Evolutionary conservation across 2,329 filamentous ascomycete species (phyloP).

Genomic region (Hymenoscyphus albidus): DNA sequence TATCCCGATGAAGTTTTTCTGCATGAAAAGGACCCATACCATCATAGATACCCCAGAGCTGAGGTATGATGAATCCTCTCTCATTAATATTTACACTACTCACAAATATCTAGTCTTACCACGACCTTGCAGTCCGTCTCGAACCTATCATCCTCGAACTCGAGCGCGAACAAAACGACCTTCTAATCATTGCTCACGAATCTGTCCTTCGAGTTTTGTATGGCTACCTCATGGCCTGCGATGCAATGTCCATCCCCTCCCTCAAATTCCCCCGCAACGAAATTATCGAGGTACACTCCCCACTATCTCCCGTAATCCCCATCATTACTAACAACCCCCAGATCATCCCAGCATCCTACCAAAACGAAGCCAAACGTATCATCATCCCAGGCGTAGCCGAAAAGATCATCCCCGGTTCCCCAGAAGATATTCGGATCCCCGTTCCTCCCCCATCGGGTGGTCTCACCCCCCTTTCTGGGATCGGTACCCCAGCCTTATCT

Average conservation of each 20-base stretch:
- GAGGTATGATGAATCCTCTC: conserved; percentile 57
- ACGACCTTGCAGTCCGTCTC: conserved; percentile 94
- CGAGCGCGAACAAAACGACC: conserved; percentile 92
- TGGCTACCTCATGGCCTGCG: conserved; percentile 97
- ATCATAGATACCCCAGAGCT: conserved; percentile 90
- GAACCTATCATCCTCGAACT: conserved; percentile 97
- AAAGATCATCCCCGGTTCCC: conserved; percentile 69
- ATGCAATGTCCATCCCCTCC: conserved; percentile 87
- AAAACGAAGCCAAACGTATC: conserved; percentile 90
- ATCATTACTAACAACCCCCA: conserved; percentile 17
- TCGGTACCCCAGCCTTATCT: conserved; percentile 20
- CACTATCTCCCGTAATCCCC: background rate
- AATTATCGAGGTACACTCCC: conserved; percentile 72
- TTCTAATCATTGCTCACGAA: conserved; percentile 98
- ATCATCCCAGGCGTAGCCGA: conserved; percentile 66
- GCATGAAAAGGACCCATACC: conserved; percentile 92
- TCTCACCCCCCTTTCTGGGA: conserved; percentile 31
- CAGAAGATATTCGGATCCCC: conserved; percentile 76
- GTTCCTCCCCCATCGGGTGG: conserved; percentile 55
- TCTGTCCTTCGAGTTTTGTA: conserved; percentile 96
- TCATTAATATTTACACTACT: conserved; percentile 20
- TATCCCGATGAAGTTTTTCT: conserved; percentile 91
- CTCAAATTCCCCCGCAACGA: conserved; percentile 93
- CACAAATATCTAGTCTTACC: conserved; percentile 68
- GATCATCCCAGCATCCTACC: conserved; percentile 96